Evolutionary conservation across 495 filamentous ascomycete genomes (phyloP).

Genomic region (Sordaria brevicollis): DNA sequence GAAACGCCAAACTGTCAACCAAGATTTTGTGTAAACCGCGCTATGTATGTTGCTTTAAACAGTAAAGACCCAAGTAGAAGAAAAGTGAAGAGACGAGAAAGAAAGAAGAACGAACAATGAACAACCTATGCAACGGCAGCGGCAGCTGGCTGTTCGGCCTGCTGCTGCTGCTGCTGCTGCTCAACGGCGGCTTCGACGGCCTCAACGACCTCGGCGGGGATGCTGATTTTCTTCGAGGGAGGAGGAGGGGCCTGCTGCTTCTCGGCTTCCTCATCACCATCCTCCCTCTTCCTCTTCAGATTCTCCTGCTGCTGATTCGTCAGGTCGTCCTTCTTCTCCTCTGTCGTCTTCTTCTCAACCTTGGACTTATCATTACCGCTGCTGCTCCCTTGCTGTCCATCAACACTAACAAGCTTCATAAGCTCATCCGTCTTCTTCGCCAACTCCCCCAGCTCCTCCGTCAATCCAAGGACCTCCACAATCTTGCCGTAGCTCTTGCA

Average conservation of each 20-base stretch:
- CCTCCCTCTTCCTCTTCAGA: neutral
- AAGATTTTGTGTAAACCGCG: neutral
- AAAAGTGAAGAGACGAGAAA: neutral
- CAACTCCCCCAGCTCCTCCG: conserved; percentile 45
- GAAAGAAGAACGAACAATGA: neutral
- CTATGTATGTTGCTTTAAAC: neutral
- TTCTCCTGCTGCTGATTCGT: neutral
- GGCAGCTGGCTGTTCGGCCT: neutral
- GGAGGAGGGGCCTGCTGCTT: neutral
- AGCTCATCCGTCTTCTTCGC: conserved; percentile 54
- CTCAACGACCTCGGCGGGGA: neutral
- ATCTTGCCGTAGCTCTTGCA: conserved; percentile 55
- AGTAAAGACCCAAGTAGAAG: neutral
- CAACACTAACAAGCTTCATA: conserved; percentile 44
- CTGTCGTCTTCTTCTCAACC: conserved; percentile 25
- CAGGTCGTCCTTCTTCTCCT: neutral
- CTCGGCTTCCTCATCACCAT: neutral
- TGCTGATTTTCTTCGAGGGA: neutral
- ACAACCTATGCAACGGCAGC: neutral
- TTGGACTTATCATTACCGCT: conserved; percentile 25
- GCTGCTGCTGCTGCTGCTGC: neutral
- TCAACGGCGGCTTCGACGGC: neutral
- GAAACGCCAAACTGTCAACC: neutral
- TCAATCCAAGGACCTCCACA: conserved; percentile 46
- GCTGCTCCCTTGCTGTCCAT: conserved; percentile 40